Conservation (phyloP, 1,284 basidiomycete species). For the Trametes sp. region DNA sequence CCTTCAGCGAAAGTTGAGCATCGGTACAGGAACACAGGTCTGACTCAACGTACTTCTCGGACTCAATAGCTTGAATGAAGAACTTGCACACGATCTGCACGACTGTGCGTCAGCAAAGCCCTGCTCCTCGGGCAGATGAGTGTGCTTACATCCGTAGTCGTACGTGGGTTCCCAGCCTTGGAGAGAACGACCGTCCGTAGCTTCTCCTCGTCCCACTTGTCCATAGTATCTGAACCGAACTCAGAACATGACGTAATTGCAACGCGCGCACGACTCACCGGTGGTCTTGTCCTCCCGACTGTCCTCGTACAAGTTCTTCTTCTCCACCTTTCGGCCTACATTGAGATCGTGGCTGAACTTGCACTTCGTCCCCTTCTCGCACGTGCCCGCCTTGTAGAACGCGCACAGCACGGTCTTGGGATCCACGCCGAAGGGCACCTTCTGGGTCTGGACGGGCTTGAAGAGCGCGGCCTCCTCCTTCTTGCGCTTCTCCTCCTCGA, state of each 20-base stretch:
- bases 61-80: conserved; percentile 97
- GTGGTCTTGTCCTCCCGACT: conserved; percentile 80
- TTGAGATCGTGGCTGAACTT: conserved; percentile 96
- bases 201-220: conserved; percentile 97
- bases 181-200: conserved; percentile 86
- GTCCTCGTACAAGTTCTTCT: conserved; percentile 97
- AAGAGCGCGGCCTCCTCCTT: conserved; percentile 88
- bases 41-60: conserved; percentile 68
- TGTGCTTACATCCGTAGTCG: conserved; percentile 85
- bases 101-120: background rate
- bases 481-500: conserved; percentile 83
- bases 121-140: conserved; percentile 3
- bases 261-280: conserved; percentile 55
- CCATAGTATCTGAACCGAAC: conserved; percentile 89
- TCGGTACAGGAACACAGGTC: background rate
- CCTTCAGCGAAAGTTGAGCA: conserved; percentile 45
- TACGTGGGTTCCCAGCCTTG: conserved; percentile 91
- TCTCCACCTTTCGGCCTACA: conserved; percentile 91
- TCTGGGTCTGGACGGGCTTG: conserved; percentile 82
- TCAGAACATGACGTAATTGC: conserved; percentile 2
- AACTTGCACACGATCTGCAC: conserved; percentile 94
- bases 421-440: conserved; percentile 95
- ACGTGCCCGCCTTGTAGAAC: conserved; percentile 89
- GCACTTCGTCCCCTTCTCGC: conserved; percentile 92
- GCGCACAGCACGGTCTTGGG: conserved; percentile 92